Evolutionary conservation across 257 asterid species (phyloP), one percentile per base, ranked within the genome.

Genomic region (Ballota nigra): DNA sequence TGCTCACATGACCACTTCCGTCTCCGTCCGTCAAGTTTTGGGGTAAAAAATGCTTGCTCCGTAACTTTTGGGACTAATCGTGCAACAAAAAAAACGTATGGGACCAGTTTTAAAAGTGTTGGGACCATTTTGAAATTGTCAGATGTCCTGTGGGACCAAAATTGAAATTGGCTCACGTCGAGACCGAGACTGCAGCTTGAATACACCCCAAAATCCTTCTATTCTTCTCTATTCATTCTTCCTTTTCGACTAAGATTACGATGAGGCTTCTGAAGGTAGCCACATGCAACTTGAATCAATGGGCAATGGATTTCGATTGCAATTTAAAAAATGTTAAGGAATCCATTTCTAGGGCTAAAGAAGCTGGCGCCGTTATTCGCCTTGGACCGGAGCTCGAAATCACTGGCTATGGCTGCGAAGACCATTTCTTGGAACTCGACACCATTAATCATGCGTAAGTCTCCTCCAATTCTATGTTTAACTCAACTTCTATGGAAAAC

Each of bases 261-360:
- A 91, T 91, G 99, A 94, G 99, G 89, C 77, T 92, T 81, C 77
- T 92, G 83, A 94, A 89, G 72, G 97, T 89, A 58, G 97, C 98
- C 19, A 94, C 95, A 16, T 94, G 96, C 85, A 94, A 87, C 83
- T 80, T 91, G 85, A 92, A 94, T 68, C 98, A 94, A 84, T 91
- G 99, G 99, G 98, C 99, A 8, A 94, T 94, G 99, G 99, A 94
- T 77, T 91, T 94, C 73, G 98, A 94, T 75, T 89, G 90, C 86
- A 94, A 94, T 73, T 64, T 91, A 77, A 91, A 80, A 34, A 86
- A 94, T 72, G 87, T 94, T 28, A 91, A 91, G 90, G 90, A 89
- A 55, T 91, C 99, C 0, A 87, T 94, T 71, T 70, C 81, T 36
- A 83, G 74, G 85, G 96, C 98, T 84, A 94, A 94, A 80, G 72